Base-by-base conservation (phyloP, 352 stramenopile genomes). In the Salisapilia sapeloensis region DNA sequence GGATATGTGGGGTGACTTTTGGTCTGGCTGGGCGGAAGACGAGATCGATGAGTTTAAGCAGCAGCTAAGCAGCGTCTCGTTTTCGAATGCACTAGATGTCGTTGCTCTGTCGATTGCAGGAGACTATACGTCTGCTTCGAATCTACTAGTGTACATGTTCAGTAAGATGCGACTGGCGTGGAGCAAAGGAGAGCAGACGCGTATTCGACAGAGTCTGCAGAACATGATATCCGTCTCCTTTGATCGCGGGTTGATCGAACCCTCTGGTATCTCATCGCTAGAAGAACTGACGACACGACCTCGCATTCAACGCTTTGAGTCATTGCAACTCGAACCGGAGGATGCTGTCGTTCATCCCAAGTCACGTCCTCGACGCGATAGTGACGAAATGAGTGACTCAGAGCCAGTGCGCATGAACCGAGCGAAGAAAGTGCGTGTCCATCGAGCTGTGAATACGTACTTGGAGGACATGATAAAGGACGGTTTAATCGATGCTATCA, bases 401-500 rank as follows among this genome's bases (percentile, higher is more conserved):
- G 72, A 78, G 22, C 62, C 67, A n/a, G 47, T 70, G 23, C 50
- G 54, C 1, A 38, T 79, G 9, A 77, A 53, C 39, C 66, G 61
- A 20, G 67, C 65, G 21, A 52, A 53, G 8, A 55, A 50, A 8
- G 70, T 90, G 18, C 64, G 69, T 11, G 65, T 90, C 13, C 74
- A 90, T 40, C 69, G 74, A 27, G 67, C 74, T 4, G 72, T 90
- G 20, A 72, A 81, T 25, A 45, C 60, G 26, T 90, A 90, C 47
- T 60, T 90, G 51, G 60, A 90, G 33, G 74, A 90, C 19, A 90
- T 90, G 74, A 64, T 86, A 25, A 50, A 75, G 21, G 67, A 75
- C 33, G 74, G 74, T 2, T 41, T 90, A 15, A 42, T 90, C 2
- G 70, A 85, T 28, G 50, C 65, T 24, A 63, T 86, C 48, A 48